Conservation (phyloP, 331 rosid genomes). For the Rhamnella rubrinervis region DNA sequence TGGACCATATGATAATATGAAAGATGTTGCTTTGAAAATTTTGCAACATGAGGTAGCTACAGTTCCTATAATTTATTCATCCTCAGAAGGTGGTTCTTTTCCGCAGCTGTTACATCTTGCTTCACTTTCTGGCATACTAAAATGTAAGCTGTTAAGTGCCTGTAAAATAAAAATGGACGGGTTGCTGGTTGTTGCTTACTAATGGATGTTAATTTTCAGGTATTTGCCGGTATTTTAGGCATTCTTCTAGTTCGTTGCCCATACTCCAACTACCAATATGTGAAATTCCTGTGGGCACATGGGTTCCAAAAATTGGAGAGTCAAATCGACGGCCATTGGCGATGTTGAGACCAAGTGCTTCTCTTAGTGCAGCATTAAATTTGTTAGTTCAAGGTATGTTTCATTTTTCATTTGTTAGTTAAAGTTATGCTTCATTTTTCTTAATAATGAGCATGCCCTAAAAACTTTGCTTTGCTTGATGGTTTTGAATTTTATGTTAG, state of each 20-base stretch:
- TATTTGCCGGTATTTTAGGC: slow-evolving; percentile 92
- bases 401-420: neutral
- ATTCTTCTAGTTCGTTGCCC: slow-evolving; percentile 78
- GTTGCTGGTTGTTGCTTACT: slow-evolving; percentile 29
- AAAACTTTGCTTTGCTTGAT: too few species aligned
- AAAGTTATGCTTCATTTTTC: too few species aligned
- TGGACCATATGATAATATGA: slow-evolving; percentile 84
- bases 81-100: slow-evolving; percentile 80
- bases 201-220: slow-evolving; percentile 66
- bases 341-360: slow-evolving; percentile 82
- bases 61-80: slow-evolving; percentile 76
- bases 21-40: slow-evolving; percentile 77
- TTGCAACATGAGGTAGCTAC: slow-evolving; percentile 86
- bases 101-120: slow-evolving; percentile 93
- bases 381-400: slow-evolving; percentile 85
- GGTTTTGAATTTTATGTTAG: too few species aligned
- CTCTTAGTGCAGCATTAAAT: slow-evolving; percentile 81
- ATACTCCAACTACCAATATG: slow-evolving; percentile 83
- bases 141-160: slow-evolving; percentile 51
- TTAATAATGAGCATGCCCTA: too few species aligned
- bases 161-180: slow-evolving; percentile 7
- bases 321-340: slow-evolving; percentile 74
- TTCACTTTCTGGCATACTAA: slow-evolving; percentile 86
- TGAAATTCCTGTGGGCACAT: slow-evolving; percentile 84
- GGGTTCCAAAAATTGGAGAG: slow-evolving; percentile 98